Conservation (phyloP, 805 yeast species). For the Kazachstania bromeliacearum region DNA sequence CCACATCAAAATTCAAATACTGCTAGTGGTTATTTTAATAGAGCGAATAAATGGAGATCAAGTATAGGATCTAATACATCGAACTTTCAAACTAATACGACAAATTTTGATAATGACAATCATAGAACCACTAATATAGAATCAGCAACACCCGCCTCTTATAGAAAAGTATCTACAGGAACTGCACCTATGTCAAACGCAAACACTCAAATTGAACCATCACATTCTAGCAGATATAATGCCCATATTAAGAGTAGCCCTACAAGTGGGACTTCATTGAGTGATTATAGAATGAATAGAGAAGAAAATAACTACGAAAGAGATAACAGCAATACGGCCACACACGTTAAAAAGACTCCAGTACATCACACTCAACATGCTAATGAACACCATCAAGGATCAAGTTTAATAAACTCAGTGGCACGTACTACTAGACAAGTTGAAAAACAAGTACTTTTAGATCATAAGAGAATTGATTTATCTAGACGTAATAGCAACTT, state of each 20-base stretch:
- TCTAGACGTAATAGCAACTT: neutral
- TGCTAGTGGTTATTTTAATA: constrained; percentile 10
- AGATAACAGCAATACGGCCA: neutral
- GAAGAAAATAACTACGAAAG: neutral
- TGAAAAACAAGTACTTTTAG: constrained; percentile 11
- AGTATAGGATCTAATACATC: constrained; percentile 1
- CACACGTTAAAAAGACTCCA: neutral
- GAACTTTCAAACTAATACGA: too few relatives aligned
- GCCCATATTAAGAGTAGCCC: neutral
- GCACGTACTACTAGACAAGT: constrained; percentile 19
- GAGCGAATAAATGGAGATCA: constrained; percentile 21
- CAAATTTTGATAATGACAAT: too few relatives aligned
- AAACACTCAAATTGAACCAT: neutral
- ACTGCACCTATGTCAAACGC: neutral
- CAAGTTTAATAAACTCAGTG: constrained; percentile 26
- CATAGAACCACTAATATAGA: neutral
- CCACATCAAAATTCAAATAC: constrained; percentile 6
- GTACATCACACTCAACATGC: neutral
- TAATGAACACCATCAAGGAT: constrained; percentile 13
- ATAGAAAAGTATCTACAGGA: neutral
- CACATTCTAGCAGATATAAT: constrained; percentile 1
- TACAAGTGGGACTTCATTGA: neutral
- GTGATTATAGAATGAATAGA: neutral
- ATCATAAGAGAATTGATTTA: constrained; percentile 9
- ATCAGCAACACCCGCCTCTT: neutral